Evolutionary conservation across 345 rosid species (phyloP).

Genomic region (Lepidium didymum): DNA sequence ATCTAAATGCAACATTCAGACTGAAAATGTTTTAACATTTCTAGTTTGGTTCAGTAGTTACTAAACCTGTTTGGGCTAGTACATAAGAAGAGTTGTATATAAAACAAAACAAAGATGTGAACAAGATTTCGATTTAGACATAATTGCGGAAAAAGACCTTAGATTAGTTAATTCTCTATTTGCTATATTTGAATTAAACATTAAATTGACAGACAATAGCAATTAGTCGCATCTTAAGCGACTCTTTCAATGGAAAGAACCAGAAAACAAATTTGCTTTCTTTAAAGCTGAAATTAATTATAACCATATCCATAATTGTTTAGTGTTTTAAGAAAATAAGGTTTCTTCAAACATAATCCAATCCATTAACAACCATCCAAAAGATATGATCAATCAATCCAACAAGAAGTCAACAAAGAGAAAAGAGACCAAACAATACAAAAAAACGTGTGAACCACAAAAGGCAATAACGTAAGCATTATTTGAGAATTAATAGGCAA

Average conservation of each 20-base stretch:
- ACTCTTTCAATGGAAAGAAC: background rate
- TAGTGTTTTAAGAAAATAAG: background rate
- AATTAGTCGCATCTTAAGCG: background rate
- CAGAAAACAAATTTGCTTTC: background rate
- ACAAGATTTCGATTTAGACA: background rate
- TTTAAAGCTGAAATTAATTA: background rate
- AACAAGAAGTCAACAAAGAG: slow-evolving; percentile 3
- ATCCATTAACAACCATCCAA: background rate
- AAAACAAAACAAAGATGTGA: background rate
- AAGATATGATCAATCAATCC: background rate
- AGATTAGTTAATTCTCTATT: background rate
- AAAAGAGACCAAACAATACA: background rate
- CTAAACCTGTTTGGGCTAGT: background rate
- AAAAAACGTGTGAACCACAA: background rate
- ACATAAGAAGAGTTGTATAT: background rate
- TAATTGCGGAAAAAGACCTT: background rate
- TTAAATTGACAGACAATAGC: background rate
- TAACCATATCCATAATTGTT: background rate
- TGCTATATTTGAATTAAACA: background rate
- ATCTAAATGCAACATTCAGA: background rate
- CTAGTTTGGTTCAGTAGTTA: background rate
- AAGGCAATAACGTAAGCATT: slow-evolving; percentile 4
- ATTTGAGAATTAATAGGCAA: slow-evolving; percentile 1
- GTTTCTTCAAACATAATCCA: background rate
- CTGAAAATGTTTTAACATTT: background rate